Conservation (phyloP, 2,329 filamentous ascomycete species). For the Plectosphaerella cucumerina region DNA sequence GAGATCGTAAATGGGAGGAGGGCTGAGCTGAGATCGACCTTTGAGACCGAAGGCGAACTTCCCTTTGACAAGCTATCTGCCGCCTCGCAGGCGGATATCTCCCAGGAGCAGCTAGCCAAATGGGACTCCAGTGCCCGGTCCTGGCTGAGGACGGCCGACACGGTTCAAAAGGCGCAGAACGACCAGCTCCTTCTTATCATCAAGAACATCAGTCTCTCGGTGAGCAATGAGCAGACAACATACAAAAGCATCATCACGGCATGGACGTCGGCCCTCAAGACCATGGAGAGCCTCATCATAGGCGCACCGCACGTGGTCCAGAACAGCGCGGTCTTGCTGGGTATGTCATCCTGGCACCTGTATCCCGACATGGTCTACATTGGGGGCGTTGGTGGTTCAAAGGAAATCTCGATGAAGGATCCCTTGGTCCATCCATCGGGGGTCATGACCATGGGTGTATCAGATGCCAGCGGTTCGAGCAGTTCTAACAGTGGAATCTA, state of each 20-base stretch:
- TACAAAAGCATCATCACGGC: neutral
- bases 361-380: neutral
- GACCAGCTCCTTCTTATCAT: neutral
- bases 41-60: neutral
- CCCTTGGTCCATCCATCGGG: no score
- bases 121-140: constrained; percentile 33
- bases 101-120: constrained; percentile 12
- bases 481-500: no score
- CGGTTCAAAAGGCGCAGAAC: neutral
- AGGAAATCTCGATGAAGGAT: no score
- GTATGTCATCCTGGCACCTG: neutral
- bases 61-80: neutral
- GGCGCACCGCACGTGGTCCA: neutral
- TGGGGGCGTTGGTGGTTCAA: no score
- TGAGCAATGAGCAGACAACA: neutral
- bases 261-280: neutral
- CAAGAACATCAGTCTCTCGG: neutral
- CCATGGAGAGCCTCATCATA: neutral
- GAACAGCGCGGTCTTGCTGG: neutral
- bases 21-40: neutral
- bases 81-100: constrained; percentile 14
- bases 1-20: constrained; percentile 19
- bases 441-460: no score
- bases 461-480: no score
- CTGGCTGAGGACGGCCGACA: constrained; percentile 23